Conservation (phyloP, 2,329 filamentous ascomycete genomes). For the Taxawa tesnikishii region DNA sequence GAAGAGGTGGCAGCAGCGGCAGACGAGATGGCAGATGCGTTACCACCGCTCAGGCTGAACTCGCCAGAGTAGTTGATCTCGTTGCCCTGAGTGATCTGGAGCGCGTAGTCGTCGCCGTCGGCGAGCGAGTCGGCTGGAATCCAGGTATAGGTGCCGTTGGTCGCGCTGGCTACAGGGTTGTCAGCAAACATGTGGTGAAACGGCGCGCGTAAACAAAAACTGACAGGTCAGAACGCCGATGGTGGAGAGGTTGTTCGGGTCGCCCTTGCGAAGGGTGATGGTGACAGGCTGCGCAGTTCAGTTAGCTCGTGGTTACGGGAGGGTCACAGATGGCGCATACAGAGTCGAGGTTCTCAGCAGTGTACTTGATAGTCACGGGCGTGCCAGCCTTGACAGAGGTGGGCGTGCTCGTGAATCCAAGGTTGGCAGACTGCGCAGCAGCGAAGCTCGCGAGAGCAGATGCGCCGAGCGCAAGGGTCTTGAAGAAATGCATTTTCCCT, state of each 20-base stretch:
- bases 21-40: constrained; percentile 13
- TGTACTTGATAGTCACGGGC: constrained; percentile 23
- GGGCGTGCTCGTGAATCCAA: constrained; percentile 42
- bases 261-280: constrained; percentile 44
- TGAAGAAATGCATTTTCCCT: constrained; percentile 30
- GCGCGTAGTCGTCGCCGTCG: constrained; percentile 41
- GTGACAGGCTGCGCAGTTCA: constrained; percentile 32
- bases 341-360: constrained; percentile 12
- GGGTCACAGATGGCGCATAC: constrained; percentile 4
- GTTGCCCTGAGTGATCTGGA: constrained; percentile 43
- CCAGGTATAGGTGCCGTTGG: constrained; percentile 38
- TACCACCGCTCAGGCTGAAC: constrained; percentile 31
- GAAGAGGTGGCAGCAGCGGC: constrained; percentile 14
- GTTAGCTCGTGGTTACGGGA: neutral
- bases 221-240: constrained; percentile 36
- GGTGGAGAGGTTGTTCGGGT: constrained; percentile 35
- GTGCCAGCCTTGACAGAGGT: constrained; percentile 35
- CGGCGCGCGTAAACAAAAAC: constrained; percentile 10
- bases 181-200: neutral
- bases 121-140: constrained; percentile 31
- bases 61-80: constrained; percentile 44
- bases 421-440: constrained; percentile 30
- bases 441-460: constrained; percentile 29
- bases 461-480: constrained; percentile 33
- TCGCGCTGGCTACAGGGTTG: constrained; percentile 22